Conservation (phyloP, 2,329 filamentous ascomycete genomes). For the Alternaria triticimaculans region DNA sequence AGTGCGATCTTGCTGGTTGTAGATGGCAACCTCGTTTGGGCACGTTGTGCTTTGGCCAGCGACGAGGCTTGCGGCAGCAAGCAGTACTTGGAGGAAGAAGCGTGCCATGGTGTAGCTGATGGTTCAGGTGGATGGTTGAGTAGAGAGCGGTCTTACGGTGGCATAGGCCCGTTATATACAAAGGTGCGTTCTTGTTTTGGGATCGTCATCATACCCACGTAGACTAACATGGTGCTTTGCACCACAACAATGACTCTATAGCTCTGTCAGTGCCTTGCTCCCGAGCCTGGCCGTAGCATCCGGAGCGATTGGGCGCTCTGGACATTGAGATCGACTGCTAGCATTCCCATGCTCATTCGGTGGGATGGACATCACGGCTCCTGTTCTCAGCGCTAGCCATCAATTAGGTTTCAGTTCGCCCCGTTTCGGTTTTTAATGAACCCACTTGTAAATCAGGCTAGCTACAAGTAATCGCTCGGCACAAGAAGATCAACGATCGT, state of each 20-base stretch:
- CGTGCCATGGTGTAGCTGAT: slow-evolving; percentile 1
- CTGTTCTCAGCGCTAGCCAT: not conserved
- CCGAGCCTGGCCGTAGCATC: not conserved
- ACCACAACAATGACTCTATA: not conserved
- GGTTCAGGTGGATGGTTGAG: not conserved
- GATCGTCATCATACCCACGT: not conserved
- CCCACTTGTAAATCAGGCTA: not conserved
- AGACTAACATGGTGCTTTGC: not conserved
- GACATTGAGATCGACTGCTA: not conserved
- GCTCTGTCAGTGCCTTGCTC: not conserved
- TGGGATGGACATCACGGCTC: not conserved
- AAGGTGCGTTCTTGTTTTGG: not conserved
- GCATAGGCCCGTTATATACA: not conserved
- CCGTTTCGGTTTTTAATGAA: not conserved
- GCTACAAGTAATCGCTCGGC: not conserved
- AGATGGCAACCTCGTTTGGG: slow-evolving; percentile 15
- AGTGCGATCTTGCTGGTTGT: slow-evolving; percentile 11
- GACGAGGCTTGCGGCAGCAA: slow-evolving; percentile 3
- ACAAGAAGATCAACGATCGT: not conserved
- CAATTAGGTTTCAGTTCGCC: not conserved
- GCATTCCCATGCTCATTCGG: not conserved
- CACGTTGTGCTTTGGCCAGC: slow-evolving; percentile 5
- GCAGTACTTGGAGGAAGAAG: not conserved
- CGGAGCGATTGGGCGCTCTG: not conserved
- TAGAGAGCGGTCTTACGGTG: not conserved